phyloP scores from a whole-genome alignment of 257 asterid species.

The Buddleja alternifolia region DNA sequence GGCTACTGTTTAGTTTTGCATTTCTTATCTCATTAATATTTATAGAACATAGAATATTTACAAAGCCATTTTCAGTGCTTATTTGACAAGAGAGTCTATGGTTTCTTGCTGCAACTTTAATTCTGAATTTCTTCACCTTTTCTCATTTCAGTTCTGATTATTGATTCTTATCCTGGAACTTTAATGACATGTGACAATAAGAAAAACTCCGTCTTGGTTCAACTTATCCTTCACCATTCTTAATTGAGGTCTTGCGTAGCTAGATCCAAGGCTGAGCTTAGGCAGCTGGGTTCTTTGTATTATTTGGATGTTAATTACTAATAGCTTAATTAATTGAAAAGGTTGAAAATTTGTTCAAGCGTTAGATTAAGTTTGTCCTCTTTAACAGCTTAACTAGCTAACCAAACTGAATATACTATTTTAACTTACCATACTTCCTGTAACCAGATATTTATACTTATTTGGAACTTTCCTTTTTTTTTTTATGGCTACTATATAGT shows the following conservation, averaged over 20 bases:
- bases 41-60: background rate
- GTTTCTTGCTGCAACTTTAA: slow-evolving; percentile 20
- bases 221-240: slow-evolving; percentile 11
- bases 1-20: background rate
- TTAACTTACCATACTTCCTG: slow-evolving; percentile 3
- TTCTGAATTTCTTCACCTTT: background rate
- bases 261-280: slow-evolving; percentile 17
- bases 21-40: background rate
- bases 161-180: slow-evolving; percentile 23
- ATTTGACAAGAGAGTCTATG: slow-evolving; percentile 5
- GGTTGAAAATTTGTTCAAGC: background rate
- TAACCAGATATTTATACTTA: slow-evolving; percentile 4
- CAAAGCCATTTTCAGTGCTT: background rate
- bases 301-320: slow-evolving; percentile 18
- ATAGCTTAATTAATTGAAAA: background rate
- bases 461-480: background rate
- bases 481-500: slow-evolving; percentile 6
- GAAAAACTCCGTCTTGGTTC: slow-evolving; percentile 4
- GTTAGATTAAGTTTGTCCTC: slow-evolving; percentile 8
- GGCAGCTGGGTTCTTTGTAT: slow-evolving; percentile 25
- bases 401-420: background rate
- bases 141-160: slow-evolving; percentile 5
- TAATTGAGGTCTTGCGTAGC: slow-evolving; percentile 5
- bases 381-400: slow-evolving; percentile 9
- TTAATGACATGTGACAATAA: slow-evolving; percentile 1